Percentiles rank a stretch among this genome's conserved stretches.
Conservation (phyloP, 805 yeast genomes). For the Ogataea ganodermae region DNA sequence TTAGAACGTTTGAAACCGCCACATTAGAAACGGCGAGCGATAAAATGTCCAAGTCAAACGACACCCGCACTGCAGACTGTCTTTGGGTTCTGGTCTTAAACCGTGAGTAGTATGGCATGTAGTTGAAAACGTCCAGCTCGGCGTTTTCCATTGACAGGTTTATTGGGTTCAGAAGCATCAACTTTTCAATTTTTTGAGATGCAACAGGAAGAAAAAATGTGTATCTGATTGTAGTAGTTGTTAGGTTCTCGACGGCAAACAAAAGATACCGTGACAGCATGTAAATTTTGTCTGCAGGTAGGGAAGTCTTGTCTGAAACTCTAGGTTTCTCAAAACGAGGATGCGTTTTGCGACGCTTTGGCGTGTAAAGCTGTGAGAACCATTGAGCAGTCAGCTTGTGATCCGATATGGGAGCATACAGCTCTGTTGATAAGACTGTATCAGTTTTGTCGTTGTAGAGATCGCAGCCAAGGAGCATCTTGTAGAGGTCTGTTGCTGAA, state of each 20-base stretch:
- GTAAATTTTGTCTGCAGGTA: constrained; percentile 14
- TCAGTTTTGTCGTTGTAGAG: constrained; percentile 25
- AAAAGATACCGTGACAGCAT: constrained; percentile 22
- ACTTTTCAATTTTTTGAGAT: constrained; percentile 14
- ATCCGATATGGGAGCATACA: constrained; percentile 15
- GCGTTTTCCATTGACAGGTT: constrained; percentile 3
- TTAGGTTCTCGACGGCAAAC: constrained; percentile 25
- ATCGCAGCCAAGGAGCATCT: constrained; percentile 17
- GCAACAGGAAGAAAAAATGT: constrained; percentile 32
- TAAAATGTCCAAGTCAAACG: constrained; percentile 14
- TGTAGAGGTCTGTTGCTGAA: constrained; percentile 18
- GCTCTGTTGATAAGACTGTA: constrained; percentile 29
- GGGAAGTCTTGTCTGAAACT: not conserved
- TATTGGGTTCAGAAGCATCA: constrained; percentile 22
- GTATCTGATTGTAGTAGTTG: constrained; percentile 20
- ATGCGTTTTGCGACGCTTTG: not conserved
- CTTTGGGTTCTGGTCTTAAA: constrained; percentile 9
- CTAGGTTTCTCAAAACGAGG: constrained; percentile 8
- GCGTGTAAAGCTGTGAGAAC: constrained; percentile 5
- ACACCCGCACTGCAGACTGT: constrained; percentile 14
- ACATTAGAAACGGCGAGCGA: not conserved
- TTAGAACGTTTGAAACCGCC: constrained; percentile 5
- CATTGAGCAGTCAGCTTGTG: constrained; percentile 1
- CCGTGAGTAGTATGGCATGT: constrained; percentile 13
- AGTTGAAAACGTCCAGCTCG: constrained; percentile 1